Evolutionary conservation across 108 stramenopile genomes (phyloP).

Genomic region (Chaetoceros tenuissimus): DNA sequence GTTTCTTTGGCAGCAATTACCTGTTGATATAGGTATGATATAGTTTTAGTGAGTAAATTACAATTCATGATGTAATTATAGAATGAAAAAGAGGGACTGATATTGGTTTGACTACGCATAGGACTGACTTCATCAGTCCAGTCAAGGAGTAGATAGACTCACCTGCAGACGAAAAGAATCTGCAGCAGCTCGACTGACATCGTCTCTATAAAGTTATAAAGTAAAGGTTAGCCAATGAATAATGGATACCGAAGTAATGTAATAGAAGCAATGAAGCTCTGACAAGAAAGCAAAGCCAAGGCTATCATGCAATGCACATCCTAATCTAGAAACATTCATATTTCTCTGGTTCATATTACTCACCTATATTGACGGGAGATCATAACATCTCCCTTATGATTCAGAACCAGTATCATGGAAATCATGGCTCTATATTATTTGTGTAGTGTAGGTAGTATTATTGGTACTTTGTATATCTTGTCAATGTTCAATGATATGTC

Average conservation of each 20-base stretch:
- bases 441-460: too few relatives aligned
- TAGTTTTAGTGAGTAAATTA: too few relatives aligned
- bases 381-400: conserved; percentile 90
- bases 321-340: too few relatives aligned
- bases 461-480: too few relatives aligned
- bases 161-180: conserved; percentile 88
- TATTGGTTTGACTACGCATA: too few relatives aligned
- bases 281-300: background rate
- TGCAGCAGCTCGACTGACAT: conserved; percentile 78
- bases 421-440: too few relatives aligned
- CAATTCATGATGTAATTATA: too few relatives aligned
- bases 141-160: conserved; percentile 10
- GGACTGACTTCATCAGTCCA: background rate
- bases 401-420: conserved; percentile 86
- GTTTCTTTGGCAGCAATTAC: conserved; percentile 95
- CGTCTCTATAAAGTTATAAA: conserved; percentile 41
- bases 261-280: too few relatives aligned
- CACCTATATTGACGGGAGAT: conserved; percentile 87
- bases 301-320: background rate
- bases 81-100: background rate
- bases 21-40: conserved; percentile 28
- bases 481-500: too few relatives aligned
- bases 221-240: too few relatives aligned
- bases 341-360: too few relatives aligned
- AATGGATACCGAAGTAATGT: too few relatives aligned